Conservation (phyloP, 139 green algal genomes). For the Pseudopediastrum boryanum region DNA sequence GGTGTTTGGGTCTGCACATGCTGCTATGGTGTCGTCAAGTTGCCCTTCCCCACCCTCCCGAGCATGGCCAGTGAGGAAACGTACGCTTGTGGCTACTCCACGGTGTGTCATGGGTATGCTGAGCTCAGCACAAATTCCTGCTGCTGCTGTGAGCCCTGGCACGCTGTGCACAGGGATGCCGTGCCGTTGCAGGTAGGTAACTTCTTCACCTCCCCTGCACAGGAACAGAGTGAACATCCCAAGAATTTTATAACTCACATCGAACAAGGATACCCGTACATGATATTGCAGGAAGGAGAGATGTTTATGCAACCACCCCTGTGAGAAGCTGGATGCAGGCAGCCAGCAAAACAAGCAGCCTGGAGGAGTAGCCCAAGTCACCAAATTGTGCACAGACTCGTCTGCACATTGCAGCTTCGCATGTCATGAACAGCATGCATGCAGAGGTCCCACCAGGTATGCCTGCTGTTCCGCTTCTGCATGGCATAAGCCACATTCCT, state of each 20-base stretch:
- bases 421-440: too few relatives aligned
- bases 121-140: conserved; percentile 83
- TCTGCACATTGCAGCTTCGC: too few relatives aligned
- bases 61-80: conserved; percentile 93
- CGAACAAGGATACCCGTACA: background rate
- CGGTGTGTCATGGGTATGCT: conserved; percentile 96
- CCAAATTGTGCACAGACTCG: too few relatives aligned
- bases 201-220: conserved; percentile 88
- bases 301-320: background rate
- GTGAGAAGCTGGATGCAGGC: background rate
- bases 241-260: too few relatives aligned
- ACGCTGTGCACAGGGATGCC: conserved; percentile 89
- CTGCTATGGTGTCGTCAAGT: conserved; percentile 59
- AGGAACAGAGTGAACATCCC: too few relatives aligned
- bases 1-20: conserved; percentile 78
- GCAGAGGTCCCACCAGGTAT: too few relatives aligned
- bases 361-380: background rate
- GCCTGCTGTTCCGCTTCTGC: too few relatives aligned
- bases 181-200: conserved; percentile 77
- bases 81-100: conserved; percentile 87
- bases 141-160: conserved; percentile 81
- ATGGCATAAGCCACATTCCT: too few relatives aligned
- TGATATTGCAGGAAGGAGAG: background rate
- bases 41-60: conserved; percentile 77
- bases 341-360: background rate